Base-by-base conservation (phyloP, 306 rosid species). In the Lathyrus sativus region DNA sequence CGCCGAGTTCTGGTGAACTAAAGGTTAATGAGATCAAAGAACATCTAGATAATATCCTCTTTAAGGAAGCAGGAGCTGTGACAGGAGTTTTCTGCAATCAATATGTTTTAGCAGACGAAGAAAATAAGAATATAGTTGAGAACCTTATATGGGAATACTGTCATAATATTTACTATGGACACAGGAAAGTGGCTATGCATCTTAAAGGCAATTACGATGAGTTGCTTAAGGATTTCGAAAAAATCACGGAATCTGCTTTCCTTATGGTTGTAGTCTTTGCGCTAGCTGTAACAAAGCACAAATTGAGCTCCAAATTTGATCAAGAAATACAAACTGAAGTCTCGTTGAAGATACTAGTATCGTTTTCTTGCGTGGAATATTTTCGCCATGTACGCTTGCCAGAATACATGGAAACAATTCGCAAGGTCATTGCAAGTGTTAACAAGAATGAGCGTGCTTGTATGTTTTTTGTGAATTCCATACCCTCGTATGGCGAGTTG, bases 231-330 rank as follows among this genome's bases (percentile, higher is more conserved):
- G 74, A 79, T 60, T 54, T 90, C 67, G 98, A 85, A 73, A 89
- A 88, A 83, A 83, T 89, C 48, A 85, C 96, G 0, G 96, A 92
- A 61, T 90, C 98, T 71, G 85, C 96, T 69, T 90, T 92, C 58
- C 88, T 90, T 63, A 92, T 86, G 98, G 88, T 86, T 77, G 96
- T 92, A 64, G 80, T 92, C 43, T 89, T 89, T 57, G 91, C 98
- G 4, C 71, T 88, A 51, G 85, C 96, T 35, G 93, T 89, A 64
- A 85, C 96, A 60, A 92, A 92, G 61, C 82, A 85, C 71, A 92
- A 83, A 74, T 59, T 92, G 39, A 82, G 68, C 81, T 38, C 91
- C 33, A 83, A 79, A 56, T 83, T 67, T 68, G 54, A 75, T 50
- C 82, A 48, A 44, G 96, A 87, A 75, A 74, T 68, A 54, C 85